Base-by-base conservation (phyloP, 2,329 filamentous ascomycete species). In the Fusarium sp. region DNA sequence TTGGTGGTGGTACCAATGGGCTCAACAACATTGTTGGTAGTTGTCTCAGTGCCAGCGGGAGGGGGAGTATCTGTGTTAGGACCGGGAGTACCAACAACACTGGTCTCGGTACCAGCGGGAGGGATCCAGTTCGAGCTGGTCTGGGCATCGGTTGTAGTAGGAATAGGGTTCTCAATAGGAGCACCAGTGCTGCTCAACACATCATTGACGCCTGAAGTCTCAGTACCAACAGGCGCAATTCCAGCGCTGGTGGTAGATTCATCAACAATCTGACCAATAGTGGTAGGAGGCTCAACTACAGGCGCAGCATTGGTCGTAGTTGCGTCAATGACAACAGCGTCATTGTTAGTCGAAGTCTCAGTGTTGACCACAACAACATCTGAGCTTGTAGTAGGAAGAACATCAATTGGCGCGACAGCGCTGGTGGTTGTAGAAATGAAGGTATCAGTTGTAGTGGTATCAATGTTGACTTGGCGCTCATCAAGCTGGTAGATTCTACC, bases 101-200 rank as follows among this genome's bases (percentile, higher is more conserved):
- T 18, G n/a, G 50, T 44, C 12, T 56, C 57, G 1, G 48, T 52
- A 4, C 50, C 50, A 5, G 14, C 38, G 6, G 50, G 26, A 6
- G 59, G 63, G 2, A 66, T 46, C 60, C 60, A 63, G 38, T 54
- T 23, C 3, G 57, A 60, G 5, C 40, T 57, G 20, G 49, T 56
- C 18, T 37, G 41, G 0, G 10, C 30, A 8, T n/a, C 9, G 1
- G 7, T 56, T 0, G 38, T 30, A 6, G 48, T 55, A 10, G 37
- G 30, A 9, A 32, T 33, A 20, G 48, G 48, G 33, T 35, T 30
- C 10, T n/a, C 15, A 1, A 60, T 3, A 3, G 50, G 40, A 6
- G n/a, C 23, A 14, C 11, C 32, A 32, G 63, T 38, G 14, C 53
- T 64, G 32, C 38, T 64, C 33, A 17, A 6, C 1, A 41, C 37